These are phyloP conservation scores for Heritiera littoralis DNA, from an alignment of 345 rosid species.

Conservation along the genomic window DNA sequence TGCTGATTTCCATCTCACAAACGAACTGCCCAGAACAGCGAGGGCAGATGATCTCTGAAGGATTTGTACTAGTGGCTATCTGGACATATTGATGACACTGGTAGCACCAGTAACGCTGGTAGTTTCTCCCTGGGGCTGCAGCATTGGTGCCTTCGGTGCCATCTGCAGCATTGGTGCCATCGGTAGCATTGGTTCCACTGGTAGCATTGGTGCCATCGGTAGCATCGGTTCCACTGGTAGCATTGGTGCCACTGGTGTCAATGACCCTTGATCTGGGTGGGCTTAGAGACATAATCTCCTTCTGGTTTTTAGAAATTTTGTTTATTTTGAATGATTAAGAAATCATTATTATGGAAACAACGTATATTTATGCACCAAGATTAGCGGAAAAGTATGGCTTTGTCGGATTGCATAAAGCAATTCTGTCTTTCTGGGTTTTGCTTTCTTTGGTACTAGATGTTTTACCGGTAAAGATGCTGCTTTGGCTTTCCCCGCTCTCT, in stretches of 20 bases:
- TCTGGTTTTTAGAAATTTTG: not conserved
- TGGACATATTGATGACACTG: conserved; percentile 66
- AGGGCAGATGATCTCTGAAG: conserved; percentile 54
- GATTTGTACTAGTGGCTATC: conserved; percentile 38
- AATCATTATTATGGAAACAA: not conserved
- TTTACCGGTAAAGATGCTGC: not conserved
- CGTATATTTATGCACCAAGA: not conserved
- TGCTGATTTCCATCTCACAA: conserved; percentile 42
- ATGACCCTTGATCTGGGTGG: conserved; percentile 33
- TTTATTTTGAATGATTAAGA: not conserved
- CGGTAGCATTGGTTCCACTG: no score
- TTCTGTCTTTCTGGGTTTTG: conserved; percentile 16
- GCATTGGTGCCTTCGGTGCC: conserved; percentile 8
- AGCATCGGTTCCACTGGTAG: no score
- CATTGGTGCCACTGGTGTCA: no score
- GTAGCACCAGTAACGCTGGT: conserved; percentile 76
- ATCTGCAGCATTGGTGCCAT: not conserved
- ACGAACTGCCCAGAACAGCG: conserved; percentile 62
- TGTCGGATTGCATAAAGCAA: conserved; percentile 27
- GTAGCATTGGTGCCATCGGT: no score
- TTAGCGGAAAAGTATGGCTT: conserved; percentile 34
- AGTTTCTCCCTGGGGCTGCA: conserved; percentile 22
- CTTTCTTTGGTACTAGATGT: not conserved
- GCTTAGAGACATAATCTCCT: conserved; percentile 45
- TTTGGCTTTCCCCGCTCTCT: not conserved